Base-by-base conservation (phyloP, 148 eudicot genomes). In the Dysphania ambrosioides region DNA sequence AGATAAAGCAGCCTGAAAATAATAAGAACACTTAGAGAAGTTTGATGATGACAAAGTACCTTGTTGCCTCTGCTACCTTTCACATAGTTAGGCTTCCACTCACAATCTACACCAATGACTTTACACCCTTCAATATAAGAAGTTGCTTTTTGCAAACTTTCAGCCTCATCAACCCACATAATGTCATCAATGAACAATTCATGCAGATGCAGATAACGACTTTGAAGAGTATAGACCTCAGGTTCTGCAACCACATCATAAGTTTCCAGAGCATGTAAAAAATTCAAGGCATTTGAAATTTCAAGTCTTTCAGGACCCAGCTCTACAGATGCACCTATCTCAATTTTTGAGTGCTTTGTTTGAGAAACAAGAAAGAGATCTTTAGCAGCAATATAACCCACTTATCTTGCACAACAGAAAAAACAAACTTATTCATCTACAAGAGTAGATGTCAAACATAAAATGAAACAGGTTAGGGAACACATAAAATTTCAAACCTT, bases 91-190 rank as follows among this genome's bases (percentile, higher is more conserved):
- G 99, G 97, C 80, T 89, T 96, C 99, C 99, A 96, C 78, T 96
- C 99, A 84, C 97, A 90, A 86, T 96, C 99, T 82, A 96, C 26
- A 66, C 99, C 99, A 55, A 90, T 79, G 65, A 96, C 89, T 84
- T 96, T 96, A 79, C 94, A 92, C 38, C 85, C 85, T 82, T 96
- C 95, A 68, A 96, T 83, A 61, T 89, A 80, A 78, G 81, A 60
- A 27, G 89, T 88, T n/a, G 99, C 97, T 57, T 75, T 80, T 75
- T 55, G 80, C 85, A 96, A 78, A 62, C 86, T 79, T 72, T 81
- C 87, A 72, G 80, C 80, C 24, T 85, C 88, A 78, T 92, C 97
- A 83, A 96, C 94, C 97, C 97, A 96, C 61, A 87, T 74, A 61
- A 96, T 80, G 67, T 85, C 97, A 75, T 87, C 93, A 42, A 87